Evolutionary conservation across 768 basidiomycete species (phyloP), one percentile per base, ranked within the genome.

Genomic region (Calocybe cyanea): DNA sequence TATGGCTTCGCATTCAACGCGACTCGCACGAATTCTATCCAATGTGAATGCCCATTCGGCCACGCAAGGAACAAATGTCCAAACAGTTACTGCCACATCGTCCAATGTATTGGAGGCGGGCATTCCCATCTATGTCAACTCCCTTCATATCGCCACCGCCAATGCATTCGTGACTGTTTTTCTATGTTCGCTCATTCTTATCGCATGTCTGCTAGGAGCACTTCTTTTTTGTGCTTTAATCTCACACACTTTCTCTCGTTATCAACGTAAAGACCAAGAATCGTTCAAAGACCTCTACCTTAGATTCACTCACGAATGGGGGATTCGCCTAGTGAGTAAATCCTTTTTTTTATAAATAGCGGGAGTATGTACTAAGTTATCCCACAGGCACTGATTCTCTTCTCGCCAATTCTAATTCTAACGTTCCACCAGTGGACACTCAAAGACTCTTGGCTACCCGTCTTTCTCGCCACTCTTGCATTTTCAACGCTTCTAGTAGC

Each of bases 101-200:
- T 63, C 72, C 18, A 86, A 90, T 61, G 66, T 86, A 28, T 76
- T 94, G 15, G 69, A 85, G 52, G 85, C 87, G 15, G 93, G 92
- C 17, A 65, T 95, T 18, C 90, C 92, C 3, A 85, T 88, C 24
- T 94, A 84, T 55, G 81, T 81, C 50, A 92, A 86, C 57, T 77
- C 79, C 11, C 63, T 89, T 19, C 78, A 82, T 43, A 86, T 97
- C 47, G 81, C 87, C 8, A 85, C 84, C 0, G 86, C 85, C 44
- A 94, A 96, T 65, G 86, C 86, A 6, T 96, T 91, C 67, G 87
- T 89, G 77, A 93, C 91, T 4, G 68, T 83, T n/a, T 94, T 96
- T 63, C 67, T 94, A 35, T 70, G 78, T 38, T 70, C 72, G 8
- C 74, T 97, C 55, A 80, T 90, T 43, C 59, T 88, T 28, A 64